Conservation (phyloP, 2,329 filamentous ascomycete species). For the Trichoderma sp. region DNA sequence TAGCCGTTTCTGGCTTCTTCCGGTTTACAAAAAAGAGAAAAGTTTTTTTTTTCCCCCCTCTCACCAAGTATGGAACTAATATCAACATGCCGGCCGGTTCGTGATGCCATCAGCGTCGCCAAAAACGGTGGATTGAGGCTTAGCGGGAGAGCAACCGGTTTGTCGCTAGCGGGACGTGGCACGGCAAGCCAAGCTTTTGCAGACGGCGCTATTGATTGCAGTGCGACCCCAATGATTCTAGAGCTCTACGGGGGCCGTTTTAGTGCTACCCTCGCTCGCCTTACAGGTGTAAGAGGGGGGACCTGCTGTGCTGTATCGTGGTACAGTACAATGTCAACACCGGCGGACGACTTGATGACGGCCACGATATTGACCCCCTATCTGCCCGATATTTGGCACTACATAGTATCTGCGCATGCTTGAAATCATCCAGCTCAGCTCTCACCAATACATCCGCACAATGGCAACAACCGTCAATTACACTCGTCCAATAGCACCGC, state of each 20-base stretch:
- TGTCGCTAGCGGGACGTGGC: constrained; percentile 7
- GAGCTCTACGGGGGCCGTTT: not conserved
- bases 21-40: not conserved
- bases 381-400: too few species aligned
- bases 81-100: not conserved
- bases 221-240: constrained; percentile 4
- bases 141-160: constrained; percentile 8
- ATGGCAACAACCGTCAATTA: not conserved
- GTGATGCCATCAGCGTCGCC: not conserved
- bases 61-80: not conserved
- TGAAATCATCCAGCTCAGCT: not conserved
- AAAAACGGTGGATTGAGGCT: constrained; percentile 9
- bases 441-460: not conserved
- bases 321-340: too few species aligned
- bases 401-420: too few species aligned
- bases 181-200: constrained; percentile 7
- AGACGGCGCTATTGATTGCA: constrained; percentile 1
- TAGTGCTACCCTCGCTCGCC: not conserved
- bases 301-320: too few species aligned
- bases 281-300: not conserved
- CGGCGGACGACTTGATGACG: too few species aligned
- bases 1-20: not conserved
- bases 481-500: not conserved
- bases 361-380: too few species aligned
- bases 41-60: too few species aligned